These are phyloP conservation scores for Cupressus sempervirens DNA, from an alignment of 75 land plant species.

Conservation along the genomic window DNA sequence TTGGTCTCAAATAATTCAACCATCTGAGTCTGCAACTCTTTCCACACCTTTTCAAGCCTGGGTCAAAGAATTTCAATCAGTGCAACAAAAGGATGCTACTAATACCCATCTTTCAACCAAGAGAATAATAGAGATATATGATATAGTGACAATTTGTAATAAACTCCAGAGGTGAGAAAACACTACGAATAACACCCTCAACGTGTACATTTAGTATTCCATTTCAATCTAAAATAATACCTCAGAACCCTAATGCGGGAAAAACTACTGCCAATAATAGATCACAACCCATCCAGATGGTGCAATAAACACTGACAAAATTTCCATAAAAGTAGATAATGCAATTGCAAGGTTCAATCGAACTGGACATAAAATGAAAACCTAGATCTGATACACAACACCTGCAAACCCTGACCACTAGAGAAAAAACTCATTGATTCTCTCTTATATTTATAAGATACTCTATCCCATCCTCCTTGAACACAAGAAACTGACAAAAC, in stretches of 20 bases:
- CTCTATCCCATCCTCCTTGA: neutral
- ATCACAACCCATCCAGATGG: neutral
- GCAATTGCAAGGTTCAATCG: neutral
- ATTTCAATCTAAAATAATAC: neutral
- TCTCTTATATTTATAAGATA: neutral
- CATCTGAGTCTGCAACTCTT: constrained; percentile 83
- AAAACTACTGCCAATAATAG: neutral
- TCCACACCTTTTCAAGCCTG: constrained; percentile 79
- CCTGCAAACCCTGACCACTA: neutral
- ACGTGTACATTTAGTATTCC: neutral
- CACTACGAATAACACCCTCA: neutral
- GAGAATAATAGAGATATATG: neutral
- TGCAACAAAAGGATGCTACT: neutral
- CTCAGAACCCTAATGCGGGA: neutral
- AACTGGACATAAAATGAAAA: neutral
- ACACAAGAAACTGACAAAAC: neutral
- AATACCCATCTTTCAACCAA: neutral
- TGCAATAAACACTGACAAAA: neutral
- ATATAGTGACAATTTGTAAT: neutral
- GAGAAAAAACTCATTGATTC: neutral
- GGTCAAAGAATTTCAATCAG: neutral
- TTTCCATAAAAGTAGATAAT: neutral
- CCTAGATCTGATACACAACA: neutral
- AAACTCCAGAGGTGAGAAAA: neutral
- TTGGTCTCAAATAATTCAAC: constrained; percentile 71